A percentile compares a stretch with the other conserved stretches of the same genome.
phyloP scores from a whole-genome alignment of 2,329 filamentous ascomycete species.

The Juglanconis oblonga region DNA sequence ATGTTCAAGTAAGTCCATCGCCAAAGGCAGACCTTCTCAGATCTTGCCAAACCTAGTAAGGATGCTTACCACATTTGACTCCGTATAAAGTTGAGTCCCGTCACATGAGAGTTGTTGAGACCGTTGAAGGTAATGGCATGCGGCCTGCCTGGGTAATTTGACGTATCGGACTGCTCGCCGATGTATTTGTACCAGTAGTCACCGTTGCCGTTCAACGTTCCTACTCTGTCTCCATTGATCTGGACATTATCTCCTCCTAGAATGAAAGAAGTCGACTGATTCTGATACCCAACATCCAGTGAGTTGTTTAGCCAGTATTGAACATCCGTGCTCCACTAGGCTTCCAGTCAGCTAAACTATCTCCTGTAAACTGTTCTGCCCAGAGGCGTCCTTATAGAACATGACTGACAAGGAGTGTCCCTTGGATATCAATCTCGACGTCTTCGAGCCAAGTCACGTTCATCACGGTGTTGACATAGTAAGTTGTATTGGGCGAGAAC shows the following conservation, averaged over 20 bases:
- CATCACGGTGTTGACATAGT: constrained; percentile 40
- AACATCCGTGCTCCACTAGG: constrained; percentile 36
- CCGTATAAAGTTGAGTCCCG: constrained; percentile 42
- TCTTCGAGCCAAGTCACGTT: constrained; percentile 40
- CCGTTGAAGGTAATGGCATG: constrained; percentile 46
- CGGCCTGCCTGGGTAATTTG: constrained; percentile 44
- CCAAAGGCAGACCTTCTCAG: neutral
- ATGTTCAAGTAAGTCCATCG: neutral
- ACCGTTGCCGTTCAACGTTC: constrained; percentile 50
- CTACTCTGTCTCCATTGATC: constrained; percentile 41
- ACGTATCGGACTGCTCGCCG: constrained; percentile 25
- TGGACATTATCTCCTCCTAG: constrained; percentile 45
- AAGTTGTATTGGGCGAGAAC: constrained; percentile 41
- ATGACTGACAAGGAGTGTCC: constrained; percentile 31
- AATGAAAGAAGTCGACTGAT: constrained; percentile 45
- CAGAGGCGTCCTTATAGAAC: too few relatives aligned
- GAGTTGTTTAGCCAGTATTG: constrained; percentile 44
- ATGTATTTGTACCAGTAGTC: constrained; percentile 49
- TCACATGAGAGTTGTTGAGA: constrained; percentile 41
- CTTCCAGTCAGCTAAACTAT: neutral
- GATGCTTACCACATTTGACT: constrained; percentile 49
- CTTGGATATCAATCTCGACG: constrained; percentile 40
- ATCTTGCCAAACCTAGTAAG: neutral
- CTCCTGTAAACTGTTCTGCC: neutral
- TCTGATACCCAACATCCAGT: constrained; percentile 42